Base-by-base conservation (phyloP, 768 basidiomycete species). In the Rhizopogon salebrosus region DNA sequence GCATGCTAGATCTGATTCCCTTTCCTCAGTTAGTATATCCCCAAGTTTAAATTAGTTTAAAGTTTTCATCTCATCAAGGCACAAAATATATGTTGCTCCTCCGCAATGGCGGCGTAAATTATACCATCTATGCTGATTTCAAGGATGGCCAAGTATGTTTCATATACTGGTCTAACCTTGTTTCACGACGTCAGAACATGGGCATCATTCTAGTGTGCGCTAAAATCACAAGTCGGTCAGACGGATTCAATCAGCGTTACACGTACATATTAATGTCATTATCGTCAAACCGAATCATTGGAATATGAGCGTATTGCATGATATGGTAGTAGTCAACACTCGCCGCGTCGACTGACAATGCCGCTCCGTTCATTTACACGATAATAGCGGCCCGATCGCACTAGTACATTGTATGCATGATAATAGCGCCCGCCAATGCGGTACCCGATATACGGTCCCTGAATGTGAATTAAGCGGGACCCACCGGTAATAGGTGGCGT, bases 71-170 rank as follows among this genome's bases (percentile, higher is more conserved):
- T 36, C 27, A 7, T 36, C 49, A 73, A 75, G 76, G 66, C 71
- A 27, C 76, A 78, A 80, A 82, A 34, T 89, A 92, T 60, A 75
- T 94, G 18, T 82, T 91, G 3, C 65, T 95, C 27, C 93, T 95
- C 79, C 88, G 93, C 66, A 93, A 94, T 70, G 80, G 89, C 7
- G 89, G 89, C 9, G 75, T 90, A 9, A 69, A 92, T 38, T 92
- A 93, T 62, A 78, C 85, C 4, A 90, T 93, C 52, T 82, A 8
- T 80, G 82, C 13, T 77, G 80, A 16, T 83, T 84, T n/a, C 65
- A 68, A 57, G 54, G 67, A 69, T 37, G 68, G 72, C 35, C 73
- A 80, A 57, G 70, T 79, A 34, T 69, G 79, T 38, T 74, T 76
- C 48, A 79, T 80, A 66, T 76, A 80, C 59, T 77, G 78, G 66